Evolutionary conservation across 257 asterid genomes (phyloP).

Genomic region (Scutellaria galericulata): DNA sequence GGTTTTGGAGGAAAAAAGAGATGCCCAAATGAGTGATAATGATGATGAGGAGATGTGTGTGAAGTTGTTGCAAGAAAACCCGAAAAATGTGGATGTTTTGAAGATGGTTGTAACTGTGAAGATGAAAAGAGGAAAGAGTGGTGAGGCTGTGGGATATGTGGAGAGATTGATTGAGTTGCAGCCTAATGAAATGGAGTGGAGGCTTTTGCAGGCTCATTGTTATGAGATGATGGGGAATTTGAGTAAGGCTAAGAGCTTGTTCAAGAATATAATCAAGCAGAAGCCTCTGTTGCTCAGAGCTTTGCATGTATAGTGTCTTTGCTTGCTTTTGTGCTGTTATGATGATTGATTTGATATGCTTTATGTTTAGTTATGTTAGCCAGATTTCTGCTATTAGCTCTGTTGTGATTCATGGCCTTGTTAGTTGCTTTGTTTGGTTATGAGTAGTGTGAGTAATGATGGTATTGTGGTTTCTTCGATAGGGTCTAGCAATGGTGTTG

Average conservation of each 20-base stretch:
- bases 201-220: slow-evolving; percentile 89
- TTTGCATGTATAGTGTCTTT: slow-evolving; percentile 68
- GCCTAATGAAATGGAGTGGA: slow-evolving; percentile 89
- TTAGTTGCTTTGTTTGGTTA: not conserved
- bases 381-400: not conserved
- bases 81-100: slow-evolving; percentile 57
- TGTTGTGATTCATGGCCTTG: not conserved
- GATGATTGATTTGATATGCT: not conserved
- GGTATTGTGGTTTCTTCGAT: slow-evolving; percentile 27
- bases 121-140: slow-evolving; percentile 78
- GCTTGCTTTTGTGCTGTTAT: slow-evolving; percentile 7
- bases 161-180: slow-evolving; percentile 72
- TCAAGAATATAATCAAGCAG: slow-evolving; percentile 71
- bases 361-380: not conserved
- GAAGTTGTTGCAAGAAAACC: slow-evolving; percentile 62
- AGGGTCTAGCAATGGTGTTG: slow-evolving; percentile 97
- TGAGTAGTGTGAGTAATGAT: slow-evolving; percentile 17
- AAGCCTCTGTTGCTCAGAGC: slow-evolving; percentile 89
- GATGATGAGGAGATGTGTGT: slow-evolving; percentile 71
- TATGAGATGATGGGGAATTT: slow-evolving; percentile 86
- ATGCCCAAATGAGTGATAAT: slow-evolving; percentile 24
- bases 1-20: slow-evolving; percentile 42
- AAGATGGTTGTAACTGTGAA: slow-evolving; percentile 73
- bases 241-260: slow-evolving; percentile 74
- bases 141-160: slow-evolving; percentile 70